Evolutionary conservation across 306 rosid genomes (phyloP).

Genomic region (Prinsepia uniflora): DNA sequence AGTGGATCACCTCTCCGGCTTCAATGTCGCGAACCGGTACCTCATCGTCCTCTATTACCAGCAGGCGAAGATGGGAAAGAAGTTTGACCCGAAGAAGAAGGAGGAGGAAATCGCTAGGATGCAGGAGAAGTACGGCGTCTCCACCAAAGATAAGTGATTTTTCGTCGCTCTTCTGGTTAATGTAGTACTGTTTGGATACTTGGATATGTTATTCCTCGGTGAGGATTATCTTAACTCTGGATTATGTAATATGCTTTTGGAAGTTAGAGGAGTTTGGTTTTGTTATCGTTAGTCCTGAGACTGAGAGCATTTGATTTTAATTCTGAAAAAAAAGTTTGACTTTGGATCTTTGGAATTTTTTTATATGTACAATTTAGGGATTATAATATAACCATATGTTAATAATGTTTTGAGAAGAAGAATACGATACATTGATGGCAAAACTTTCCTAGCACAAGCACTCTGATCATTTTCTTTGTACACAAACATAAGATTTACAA

Average conservation of each 20-base stretch:
- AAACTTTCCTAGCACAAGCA: slow-evolving; percentile 56
- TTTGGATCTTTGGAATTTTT: background rate
- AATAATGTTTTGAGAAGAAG: slow-evolving; percentile 14
- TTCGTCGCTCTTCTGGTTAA: background rate
- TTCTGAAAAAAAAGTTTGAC: background rate
- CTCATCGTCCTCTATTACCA: slow-evolving; percentile 88
- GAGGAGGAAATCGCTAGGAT: slow-evolving; percentile 79
- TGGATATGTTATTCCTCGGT: background rate
- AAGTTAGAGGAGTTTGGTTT: background rate
- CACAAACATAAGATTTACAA: slow-evolving; percentile 50
- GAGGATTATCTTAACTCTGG: background rate
- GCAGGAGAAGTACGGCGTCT: slow-evolving; percentile 90
- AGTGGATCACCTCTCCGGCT: slow-evolving; percentile 92
- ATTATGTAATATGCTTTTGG: background rate
- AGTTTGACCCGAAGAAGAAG: slow-evolving; percentile 84
- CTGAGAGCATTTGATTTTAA: background rate
- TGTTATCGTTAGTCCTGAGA: background rate
- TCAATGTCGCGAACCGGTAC: slow-evolving; percentile 89
- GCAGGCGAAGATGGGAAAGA: slow-evolving; percentile 97
- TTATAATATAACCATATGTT: slow-evolving; percentile 19
- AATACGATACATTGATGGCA: slow-evolving; percentile 47
- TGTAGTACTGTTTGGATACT: background rate
- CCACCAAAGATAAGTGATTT: slow-evolving; percentile 76
- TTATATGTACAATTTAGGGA: slow-evolving; percentile 43
- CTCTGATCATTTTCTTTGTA: slow-evolving; percentile 28